Conservation (phyloP, 768 basidiomycete species). For the Suillus fuscotomentosus region DNA sequence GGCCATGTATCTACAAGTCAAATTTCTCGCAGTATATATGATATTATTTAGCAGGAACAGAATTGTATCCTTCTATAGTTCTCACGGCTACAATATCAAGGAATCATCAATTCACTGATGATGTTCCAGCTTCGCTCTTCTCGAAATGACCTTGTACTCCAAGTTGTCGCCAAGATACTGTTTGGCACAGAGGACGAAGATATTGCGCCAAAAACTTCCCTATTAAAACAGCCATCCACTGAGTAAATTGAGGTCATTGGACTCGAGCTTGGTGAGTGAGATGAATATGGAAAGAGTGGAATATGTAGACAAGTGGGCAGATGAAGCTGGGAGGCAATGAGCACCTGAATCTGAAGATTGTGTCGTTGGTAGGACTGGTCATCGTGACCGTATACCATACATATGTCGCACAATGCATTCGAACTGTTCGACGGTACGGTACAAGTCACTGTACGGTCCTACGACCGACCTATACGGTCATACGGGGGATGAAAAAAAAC, state of each 20-base stretch:
- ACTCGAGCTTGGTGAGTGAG: conserved; percentile 55
- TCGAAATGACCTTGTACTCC: conserved; percentile 17
- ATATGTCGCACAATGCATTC: too few species aligned
- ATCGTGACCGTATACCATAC: too few species aligned
- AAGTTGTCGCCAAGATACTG: conserved; percentile 39
- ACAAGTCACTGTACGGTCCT: too few species aligned
- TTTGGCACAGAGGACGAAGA: conserved; percentile 46
- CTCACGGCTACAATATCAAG: too few species aligned
- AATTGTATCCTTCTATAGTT: too few species aligned
- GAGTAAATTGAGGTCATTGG: conserved; percentile 39
- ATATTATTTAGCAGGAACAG: too few species aligned
- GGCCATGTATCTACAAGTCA: too few species aligned
- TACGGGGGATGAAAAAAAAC: too few species aligned
- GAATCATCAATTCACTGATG: too few species aligned
- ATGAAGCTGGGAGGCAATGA: conserved; percentile 44
- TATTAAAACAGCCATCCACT: conserved; percentile 56
- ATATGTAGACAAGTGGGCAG: conserved; percentile 59
- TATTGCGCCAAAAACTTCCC: conserved; percentile 40
- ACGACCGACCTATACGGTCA: too few species aligned
- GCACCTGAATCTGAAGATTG: conserved; percentile 48
- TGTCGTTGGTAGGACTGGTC: conserved; percentile 23
- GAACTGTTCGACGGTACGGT: too few species aligned
- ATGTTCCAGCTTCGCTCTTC: conserved; percentile 42
- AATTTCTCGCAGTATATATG: too few species aligned
- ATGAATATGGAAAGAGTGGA: conserved; percentile 54